Conservation (phyloP, 805 yeast genomes). For the Helenozyma rhizophorensis region DNA sequence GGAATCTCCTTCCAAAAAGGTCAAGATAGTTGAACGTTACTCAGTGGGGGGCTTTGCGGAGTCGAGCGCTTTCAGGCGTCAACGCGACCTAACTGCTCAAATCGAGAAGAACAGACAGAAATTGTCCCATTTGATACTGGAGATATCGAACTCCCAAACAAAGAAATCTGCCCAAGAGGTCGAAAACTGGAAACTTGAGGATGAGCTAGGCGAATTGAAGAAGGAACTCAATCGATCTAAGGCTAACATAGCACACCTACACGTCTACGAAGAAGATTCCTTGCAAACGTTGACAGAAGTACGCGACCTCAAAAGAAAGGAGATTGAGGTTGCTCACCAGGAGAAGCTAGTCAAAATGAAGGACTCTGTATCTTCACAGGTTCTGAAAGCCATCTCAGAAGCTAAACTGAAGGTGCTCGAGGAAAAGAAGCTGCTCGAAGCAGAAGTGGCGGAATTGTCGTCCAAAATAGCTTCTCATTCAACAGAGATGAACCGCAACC, state of each 20-base stretch:
- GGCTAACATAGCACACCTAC: conserved; percentile 29
- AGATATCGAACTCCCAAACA: conserved; percentile 29
- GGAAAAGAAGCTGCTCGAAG: conserved; percentile 1
- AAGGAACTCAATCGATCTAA: conserved; percentile 31
- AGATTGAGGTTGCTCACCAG: conserved; percentile 18
- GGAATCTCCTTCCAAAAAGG: not conserved
- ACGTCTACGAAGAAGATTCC: conserved; percentile 18
- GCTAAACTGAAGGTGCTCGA: conserved; percentile 4
- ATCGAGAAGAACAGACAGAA: conserved; percentile 7
- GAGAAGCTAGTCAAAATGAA: conserved; percentile 21
- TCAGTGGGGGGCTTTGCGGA: not conserved
- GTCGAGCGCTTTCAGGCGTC: not conserved
- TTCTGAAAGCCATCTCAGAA: conserved; percentile 32
- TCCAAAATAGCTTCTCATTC: conserved; percentile 7
- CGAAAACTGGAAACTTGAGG: conserved; percentile 29
- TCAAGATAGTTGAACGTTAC: conserved; percentile 3
- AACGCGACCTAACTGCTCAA: conserved; percentile 8
- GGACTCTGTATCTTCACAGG: conserved; percentile 24
- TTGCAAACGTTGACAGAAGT: conserved; percentile 18
- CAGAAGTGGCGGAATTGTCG: conserved; percentile 4
- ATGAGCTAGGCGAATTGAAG: conserved; percentile 33
- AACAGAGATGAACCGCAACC: conserved; percentile 19
- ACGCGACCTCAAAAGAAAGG: conserved; percentile 16
- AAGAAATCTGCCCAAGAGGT: conserved; percentile 35
- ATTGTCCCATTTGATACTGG: conserved; percentile 7